These are phyloP conservation scores for Sporisorium reilianum DNA, from an alignment of 1,284 basidiomycete genomes.

Conservation along the genomic window DNA sequence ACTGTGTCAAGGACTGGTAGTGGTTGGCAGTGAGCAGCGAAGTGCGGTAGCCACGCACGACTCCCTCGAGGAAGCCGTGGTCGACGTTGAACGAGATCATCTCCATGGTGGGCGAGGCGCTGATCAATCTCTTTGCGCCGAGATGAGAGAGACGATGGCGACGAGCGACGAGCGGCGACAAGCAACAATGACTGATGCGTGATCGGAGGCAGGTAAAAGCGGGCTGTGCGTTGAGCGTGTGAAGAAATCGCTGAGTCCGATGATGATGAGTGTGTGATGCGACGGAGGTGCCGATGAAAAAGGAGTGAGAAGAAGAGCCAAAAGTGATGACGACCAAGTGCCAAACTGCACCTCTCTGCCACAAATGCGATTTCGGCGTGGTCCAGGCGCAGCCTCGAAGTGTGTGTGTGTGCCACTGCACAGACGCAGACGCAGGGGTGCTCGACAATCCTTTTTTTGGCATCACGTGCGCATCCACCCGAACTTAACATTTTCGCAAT, in stretches of 20 bases:
- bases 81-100: constrained; percentile 67
- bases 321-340: not conserved
- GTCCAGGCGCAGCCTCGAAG: constrained; percentile 15
- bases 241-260: not conserved
- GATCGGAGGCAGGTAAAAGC: too few species aligned
- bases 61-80: constrained; percentile 75
- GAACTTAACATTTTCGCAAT: constrained; percentile 1
- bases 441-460: not conserved
- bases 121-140: not conserved
- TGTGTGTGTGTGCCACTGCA: too few species aligned
- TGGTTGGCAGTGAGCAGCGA: constrained; percentile 88
- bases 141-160: not conserved
- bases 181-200: too few species aligned
- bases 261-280: not conserved
- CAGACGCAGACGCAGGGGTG: constrained; percentile 12
- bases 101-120: constrained; percentile 55
- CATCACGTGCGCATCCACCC: not conserved
- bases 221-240: not conserved
- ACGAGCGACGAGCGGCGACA: too few species aligned
- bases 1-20: constrained; percentile 94
- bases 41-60: constrained; percentile 93
- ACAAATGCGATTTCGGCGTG: constrained; percentile 4
- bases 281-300: constrained; percentile 1
- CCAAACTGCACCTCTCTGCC: not conserved
- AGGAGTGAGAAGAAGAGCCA: constrained; percentile 5